Evolutionary conservation across 1,284 basidiomycete species (phyloP).

Genomic region (Mycosarcoma maydis): DNA sequence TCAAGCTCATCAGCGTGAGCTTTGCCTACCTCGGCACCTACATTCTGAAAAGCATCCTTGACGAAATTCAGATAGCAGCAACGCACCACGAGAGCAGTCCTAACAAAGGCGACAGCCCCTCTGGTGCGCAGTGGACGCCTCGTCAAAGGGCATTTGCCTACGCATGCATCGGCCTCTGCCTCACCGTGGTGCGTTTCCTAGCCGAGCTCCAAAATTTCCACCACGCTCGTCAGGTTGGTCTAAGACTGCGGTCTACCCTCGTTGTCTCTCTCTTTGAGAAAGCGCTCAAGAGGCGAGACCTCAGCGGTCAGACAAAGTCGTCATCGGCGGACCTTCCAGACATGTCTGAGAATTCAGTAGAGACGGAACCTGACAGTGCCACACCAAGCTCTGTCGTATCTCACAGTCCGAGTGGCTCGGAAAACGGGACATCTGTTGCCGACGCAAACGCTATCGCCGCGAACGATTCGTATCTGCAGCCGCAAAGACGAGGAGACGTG

Average conservation of each 20-base stretch:
- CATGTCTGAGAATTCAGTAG: not conserved
- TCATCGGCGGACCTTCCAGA: not conserved
- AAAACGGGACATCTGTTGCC: not conserved
- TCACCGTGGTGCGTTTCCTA: slow-evolving; percentile 48
- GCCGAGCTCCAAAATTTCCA: slow-evolving; percentile 61
- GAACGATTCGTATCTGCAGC: not conserved
- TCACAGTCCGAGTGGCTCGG: slow-evolving; percentile 1
- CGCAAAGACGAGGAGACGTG: not conserved
- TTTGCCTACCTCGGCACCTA: slow-evolving; percentile 53
- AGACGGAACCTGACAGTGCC: not conserved
- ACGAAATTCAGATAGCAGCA: slow-evolving; percentile 36
- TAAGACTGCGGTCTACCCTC: slow-evolving; percentile 59
- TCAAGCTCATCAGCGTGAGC: slow-evolving; percentile 53
- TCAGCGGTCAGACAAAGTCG: slow-evolving; percentile 34
- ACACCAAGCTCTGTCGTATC: not conserved
- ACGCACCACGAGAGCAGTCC: not conserved
- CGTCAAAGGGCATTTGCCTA: slow-evolving; percentile 48
- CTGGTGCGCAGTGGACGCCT: slow-evolving; percentile 32
- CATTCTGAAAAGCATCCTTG: slow-evolving; percentile 51
- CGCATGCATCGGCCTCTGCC: slow-evolving; percentile 40
- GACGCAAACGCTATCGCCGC: too few species aligned
- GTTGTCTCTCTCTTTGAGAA: slow-evolving; percentile 64
- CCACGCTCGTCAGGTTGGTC: slow-evolving; percentile 63
- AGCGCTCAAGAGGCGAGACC: slow-evolving; percentile 59
- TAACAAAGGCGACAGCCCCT: not conserved